Evolutionary conservation across 2,329 filamentous ascomycete genomes (phyloP).

Genomic region (Diaporthe australafricana): DNA sequence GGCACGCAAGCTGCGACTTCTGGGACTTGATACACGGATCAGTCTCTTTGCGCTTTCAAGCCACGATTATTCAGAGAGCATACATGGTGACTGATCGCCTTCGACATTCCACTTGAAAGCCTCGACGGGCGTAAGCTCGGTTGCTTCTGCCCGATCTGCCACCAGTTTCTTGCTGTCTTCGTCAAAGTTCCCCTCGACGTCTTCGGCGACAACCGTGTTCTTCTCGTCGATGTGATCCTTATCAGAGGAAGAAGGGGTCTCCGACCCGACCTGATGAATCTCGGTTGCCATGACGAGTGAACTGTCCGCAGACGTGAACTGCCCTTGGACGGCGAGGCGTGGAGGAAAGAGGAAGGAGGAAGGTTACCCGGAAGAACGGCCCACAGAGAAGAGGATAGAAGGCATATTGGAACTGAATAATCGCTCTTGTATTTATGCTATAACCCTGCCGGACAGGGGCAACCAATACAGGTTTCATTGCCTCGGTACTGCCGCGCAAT

Average conservation of each 20-base stretch:
- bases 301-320: not conserved
- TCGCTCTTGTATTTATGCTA: not conserved
- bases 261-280: conserved; percentile 29
- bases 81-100: conserved; percentile 51
- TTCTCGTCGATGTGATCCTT: conserved; percentile 19
- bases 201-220: conserved; percentile 30
- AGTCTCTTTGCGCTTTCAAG: not conserved
- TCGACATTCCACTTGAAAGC: conserved; percentile 52
- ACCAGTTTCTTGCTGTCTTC: conserved; percentile 33
- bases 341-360: not conserved
- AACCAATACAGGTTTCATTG: not conserved
- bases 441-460: not conserved
- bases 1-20: conserved; percentile 51
- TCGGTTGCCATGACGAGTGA: conserved; percentile 33
- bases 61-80: conserved; percentile 19
- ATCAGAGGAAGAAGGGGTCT: not conserved
- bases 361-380: not conserved
- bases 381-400: not conserved
- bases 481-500: conserved; percentile 20
- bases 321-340: not conserved
- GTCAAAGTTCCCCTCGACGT: conserved; percentile 33
- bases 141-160: conserved; percentile 42
- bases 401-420: not conserved
- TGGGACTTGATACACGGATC: conserved; percentile 43
- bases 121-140: conserved; percentile 48